These are phyloP conservation scores for Mallotus repandus DNA, from an alignment of 441 rosid genomes.

Conservation along the genomic window DNA sequence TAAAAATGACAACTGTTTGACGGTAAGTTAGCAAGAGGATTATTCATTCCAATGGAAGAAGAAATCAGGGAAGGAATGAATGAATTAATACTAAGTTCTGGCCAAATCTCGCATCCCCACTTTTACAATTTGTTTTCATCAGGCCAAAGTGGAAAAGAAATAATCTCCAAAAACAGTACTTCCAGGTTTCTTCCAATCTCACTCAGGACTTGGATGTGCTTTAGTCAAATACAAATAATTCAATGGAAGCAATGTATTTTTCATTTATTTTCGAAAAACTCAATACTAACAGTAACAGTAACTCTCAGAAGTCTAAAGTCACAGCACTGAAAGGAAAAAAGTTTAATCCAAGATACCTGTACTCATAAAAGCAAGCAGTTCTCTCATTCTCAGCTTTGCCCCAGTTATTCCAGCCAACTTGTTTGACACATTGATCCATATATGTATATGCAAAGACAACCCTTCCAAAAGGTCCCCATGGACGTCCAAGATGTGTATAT, in stretches of 20 bases:
- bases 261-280: background rate
- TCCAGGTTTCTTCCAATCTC: constrained; percentile 1
- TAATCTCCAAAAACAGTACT: background rate
- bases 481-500: constrained; percentile 80
- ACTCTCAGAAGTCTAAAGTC: background rate
- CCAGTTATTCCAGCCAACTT: constrained; percentile 95
- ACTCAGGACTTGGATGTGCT: background rate
- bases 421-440: constrained; percentile 77
- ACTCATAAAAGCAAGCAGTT: constrained; percentile 96
- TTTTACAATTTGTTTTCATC: background rate
- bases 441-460: constrained; percentile 80
- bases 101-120: background rate
- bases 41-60: too few relatives aligned
- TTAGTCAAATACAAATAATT: background rate
- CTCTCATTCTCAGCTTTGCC: constrained; percentile 94
- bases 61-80: too few relatives aligned
- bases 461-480: constrained; percentile 99
- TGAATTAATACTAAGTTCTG: too few relatives aligned
- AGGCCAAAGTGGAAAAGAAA: background rate
- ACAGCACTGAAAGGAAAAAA: background rate
- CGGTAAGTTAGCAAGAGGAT: too few relatives aligned
- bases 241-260: background rate
- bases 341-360: constrained; percentile 48
- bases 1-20: background rate
- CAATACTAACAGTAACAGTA: background rate